Base-by-base conservation (phyloP, 2,329 filamentous ascomycete genomes). In the Basipetospora chlamydospora region DNA sequence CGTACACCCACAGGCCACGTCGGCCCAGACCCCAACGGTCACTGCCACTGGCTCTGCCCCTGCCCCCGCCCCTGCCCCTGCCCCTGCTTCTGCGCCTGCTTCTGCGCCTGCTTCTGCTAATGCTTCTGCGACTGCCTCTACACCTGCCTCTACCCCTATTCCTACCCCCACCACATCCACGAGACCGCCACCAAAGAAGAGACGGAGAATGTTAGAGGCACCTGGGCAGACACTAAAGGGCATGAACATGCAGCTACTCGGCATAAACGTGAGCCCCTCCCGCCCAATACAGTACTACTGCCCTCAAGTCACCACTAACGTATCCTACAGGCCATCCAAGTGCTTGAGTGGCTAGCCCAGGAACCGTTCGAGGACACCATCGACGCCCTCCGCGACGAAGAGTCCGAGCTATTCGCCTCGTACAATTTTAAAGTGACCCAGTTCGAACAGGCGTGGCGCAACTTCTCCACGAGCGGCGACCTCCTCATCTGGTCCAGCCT, bases 191-290 rank as follows among this genome's bases (percentile, higher is more conserved):
- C 35, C 35, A 9, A 20, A 28, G 20, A 37, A 37, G 25, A 26
- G 35, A 22, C 15, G 35, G 28, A 37, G 35, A 31, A 37, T 37
- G 35, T 12, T 31, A n/a, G 35, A 37, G 28, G 35, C 35, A 16
- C 35, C 35, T 2, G 35, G 26, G 5, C 35, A 37, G 13, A 28
- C 35, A 13, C 21, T 37, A 41, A 56, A 55, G 42, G 50, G 52
- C 28, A 51, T 52, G 38, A 61, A 53, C 37, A 41, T 57, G 18
- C 50, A 58, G 44, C 51, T 58, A 46, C 53, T 63, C 20, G 57
- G 56, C 9, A 61, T 58, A 42, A 42, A 61, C 44, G 60, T 63
- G 51, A 41, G 59, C 16, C 11, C 16, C 17, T 33, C 30, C 9
- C 10, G 3, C 12, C 7, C 26, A 12, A 5, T 21, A 21, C 23